Evolutionary conservation across 2,329 filamentous ascomycete species (phyloP), one percentile per base, ranked within the genome.

Genomic region (Proliferodiscus dingleyae): DNA sequence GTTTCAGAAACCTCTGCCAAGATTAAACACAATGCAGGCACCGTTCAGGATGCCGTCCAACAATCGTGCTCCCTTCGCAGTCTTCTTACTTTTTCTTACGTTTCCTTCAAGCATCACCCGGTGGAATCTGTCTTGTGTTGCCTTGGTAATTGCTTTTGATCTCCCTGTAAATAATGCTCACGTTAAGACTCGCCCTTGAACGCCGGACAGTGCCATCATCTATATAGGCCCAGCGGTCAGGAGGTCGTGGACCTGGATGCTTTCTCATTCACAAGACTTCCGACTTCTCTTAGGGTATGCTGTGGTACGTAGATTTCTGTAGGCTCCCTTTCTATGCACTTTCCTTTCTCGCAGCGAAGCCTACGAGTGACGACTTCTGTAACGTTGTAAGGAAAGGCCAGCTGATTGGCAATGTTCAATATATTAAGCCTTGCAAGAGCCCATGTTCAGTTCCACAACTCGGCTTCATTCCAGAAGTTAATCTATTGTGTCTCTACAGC

Each of bases 311-410:
- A 37, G 23, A 15, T 11, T 22, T 21, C 19, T 32, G 5, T n/a
- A 10, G 15, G 21, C 6, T 9, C 10, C 16, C 21, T n/a, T 19
- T 4, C 6, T 39, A 29, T 21, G 26, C 42, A 38, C n/a, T 39
- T 39, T 21, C 43, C 43, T 29, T 34, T 18, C 21, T 40, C 19
- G 22, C 15, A 23, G 7, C 10, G 18, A 11, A 9, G n/a, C 5
- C n/a, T 22, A 21, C 43, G 33, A 45, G 29, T 45, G 43, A 45
- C 23, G 36, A 10, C 21, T 18, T 26, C 37, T 11, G 24, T 26
- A 26, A 26, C 24, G 21, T 30, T 36, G 36, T 4, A 22, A 18
- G 28, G 36, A 13, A 13, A 13, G 21, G 13, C 24, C 21, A 40
- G 33, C 34, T 34, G 34, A 34, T 37, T 9, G 9, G 22, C 13